A percentile compares a stretch with the other conserved stretches of the same genome.
Conservation (phyloP, 2,329 filamentous ascomycete genomes). For the Cadophora sp. region DNA sequence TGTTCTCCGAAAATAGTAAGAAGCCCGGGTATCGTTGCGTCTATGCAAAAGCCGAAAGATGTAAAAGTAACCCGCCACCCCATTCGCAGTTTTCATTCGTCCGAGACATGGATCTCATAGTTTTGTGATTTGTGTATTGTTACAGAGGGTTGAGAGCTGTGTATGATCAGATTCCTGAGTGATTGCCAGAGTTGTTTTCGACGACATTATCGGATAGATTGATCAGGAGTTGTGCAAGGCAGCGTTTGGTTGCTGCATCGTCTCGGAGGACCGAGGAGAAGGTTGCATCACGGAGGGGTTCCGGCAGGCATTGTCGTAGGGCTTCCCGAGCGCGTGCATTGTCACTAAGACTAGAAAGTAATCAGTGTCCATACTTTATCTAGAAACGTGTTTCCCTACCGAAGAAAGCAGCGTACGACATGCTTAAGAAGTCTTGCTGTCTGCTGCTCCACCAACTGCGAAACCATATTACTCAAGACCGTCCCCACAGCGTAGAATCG, state of each 20-base stretch:
- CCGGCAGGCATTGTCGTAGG: constrained; percentile 91
- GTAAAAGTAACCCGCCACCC: constrained; percentile 26
- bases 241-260: constrained; percentile 96
- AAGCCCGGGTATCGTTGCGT: constrained; percentile 43
- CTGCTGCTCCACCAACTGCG: constrained; percentile 95
- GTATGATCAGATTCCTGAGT: constrained; percentile 41
- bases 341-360: constrained; percentile 76
- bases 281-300: constrained; percentile 97
- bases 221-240: constrained; percentile 94
- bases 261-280: constrained; percentile 96
- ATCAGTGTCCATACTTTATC: constrained; percentile 3
- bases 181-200: constrained; percentile 41
- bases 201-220: constrained; percentile 91
- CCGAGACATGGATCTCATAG: constrained; percentile 12
- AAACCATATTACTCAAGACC: constrained; percentile 98
- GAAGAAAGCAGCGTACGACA: constrained; percentile 94
- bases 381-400: constrained; percentile 60
- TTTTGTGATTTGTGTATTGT: constrained; percentile 30
- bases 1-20: constrained; percentile 36
- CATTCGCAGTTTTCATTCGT: constrained; percentile 2
- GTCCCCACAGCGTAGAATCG: constrained; percentile 98
- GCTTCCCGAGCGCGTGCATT: constrained; percentile 96
- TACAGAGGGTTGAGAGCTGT: constrained; percentile 37
- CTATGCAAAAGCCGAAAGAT: constrained; percentile 44
- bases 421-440: constrained; percentile 96